Percentiles rank a stretch among this genome's conserved stretches.
Evolutionary conservation across 225 moss, liverwort and hornwort species (phyloP).

Genomic region (Asterella californica): DNA sequence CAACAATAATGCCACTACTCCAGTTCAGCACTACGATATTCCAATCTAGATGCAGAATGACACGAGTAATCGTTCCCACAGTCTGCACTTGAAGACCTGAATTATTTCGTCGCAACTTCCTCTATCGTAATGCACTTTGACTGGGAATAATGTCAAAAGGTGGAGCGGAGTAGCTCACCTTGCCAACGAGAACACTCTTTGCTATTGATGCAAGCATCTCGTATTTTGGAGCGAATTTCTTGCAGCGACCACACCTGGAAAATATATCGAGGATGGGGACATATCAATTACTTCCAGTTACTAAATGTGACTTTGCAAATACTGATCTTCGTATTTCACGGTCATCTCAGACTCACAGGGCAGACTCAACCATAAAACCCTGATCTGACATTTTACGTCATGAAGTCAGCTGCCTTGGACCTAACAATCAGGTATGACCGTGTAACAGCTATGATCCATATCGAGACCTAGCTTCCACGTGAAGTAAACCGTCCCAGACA

Average conservation of each 20-base stretch:
- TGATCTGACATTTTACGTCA: neutral
- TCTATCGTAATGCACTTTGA: neutral
- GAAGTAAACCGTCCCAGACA: too few relatives aligned
- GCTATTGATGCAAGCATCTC: slow-evolving; percentile 84
- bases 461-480: too few relatives aligned
- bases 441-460: too few relatives aligned
- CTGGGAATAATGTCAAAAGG: neutral
- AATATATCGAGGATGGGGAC: neutral
- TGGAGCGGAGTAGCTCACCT: slow-evolving; percentile 42
- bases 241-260: slow-evolving; percentile 96
- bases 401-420: neutral
- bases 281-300: neutral
- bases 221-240: slow-evolving; percentile 92
- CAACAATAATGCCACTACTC: neutral
- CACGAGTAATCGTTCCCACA: neutral
- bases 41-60: slow-evolving; percentile 51
- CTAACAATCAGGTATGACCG: neutral
- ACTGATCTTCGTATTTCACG: neutral
- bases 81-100: neutral
- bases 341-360: neutral
- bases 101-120: neutral
- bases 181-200: slow-evolving; percentile 83
- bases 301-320: neutral
- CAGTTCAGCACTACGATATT: slow-evolving; percentile 41
- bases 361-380: neutral